Evolutionary conservation across 768 basidiomycete genomes (phyloP).

Genomic region (Tricholoma bakamatsutake): DNA sequence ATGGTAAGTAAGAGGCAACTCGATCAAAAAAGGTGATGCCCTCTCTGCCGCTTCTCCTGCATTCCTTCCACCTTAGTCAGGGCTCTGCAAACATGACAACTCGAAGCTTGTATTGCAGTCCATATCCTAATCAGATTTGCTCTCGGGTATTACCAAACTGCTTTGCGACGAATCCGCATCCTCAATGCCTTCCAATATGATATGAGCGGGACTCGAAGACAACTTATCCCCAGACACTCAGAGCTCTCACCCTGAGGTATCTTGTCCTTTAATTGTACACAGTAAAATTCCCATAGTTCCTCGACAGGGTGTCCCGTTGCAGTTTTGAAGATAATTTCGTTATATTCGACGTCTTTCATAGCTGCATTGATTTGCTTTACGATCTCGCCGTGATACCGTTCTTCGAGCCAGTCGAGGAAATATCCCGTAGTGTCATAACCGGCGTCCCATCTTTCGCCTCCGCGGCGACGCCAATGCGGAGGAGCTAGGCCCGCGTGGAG

Average conservation of each 20-base stretch:
- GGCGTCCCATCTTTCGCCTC: constrained; percentile 58
- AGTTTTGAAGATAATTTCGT: constrained; percentile 45
- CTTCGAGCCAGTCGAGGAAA: constrained; percentile 68
- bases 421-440: constrained; percentile 73
- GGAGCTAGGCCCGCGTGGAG: constrained; percentile 51
- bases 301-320: constrained; percentile 47
- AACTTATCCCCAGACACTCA: not conserved
- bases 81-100: too few relatives aligned
- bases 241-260: not conserved
- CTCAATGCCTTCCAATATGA: not conserved
- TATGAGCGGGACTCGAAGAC: not conserved
- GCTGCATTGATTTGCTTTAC: constrained; percentile 52
- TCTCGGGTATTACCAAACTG: not conserved
- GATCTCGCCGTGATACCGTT: constrained; percentile 44
- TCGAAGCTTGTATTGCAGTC: too few relatives aligned
- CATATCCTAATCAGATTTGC: too few relatives aligned
- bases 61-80: too few relatives aligned
- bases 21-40: too few relatives aligned
- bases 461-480: constrained; percentile 60
- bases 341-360: constrained; percentile 45
- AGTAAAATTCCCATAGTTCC: constrained; percentile 56
- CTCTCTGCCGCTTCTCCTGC: too few relatives aligned
- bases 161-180: not conserved
- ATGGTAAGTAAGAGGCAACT: too few relatives aligned
- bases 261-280: constrained; percentile 26